phyloP scores from a whole-genome alignment of 352 stramenopile genomes.

The Pythium vanterpoolii region DNA sequence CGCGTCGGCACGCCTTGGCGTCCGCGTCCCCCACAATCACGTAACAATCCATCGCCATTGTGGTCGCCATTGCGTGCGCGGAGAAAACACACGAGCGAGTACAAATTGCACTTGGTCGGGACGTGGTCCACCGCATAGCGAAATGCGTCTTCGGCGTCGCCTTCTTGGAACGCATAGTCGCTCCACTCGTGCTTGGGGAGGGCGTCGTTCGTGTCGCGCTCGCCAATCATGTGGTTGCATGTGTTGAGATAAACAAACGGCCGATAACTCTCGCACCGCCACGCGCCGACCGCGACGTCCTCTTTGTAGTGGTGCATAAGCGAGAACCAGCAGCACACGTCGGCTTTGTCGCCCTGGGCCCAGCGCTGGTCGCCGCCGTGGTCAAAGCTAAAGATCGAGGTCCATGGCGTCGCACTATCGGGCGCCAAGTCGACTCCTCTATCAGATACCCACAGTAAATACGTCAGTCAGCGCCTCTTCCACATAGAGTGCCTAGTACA shows the following conservation, averaged over 20 bases:
- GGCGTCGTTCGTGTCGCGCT: constrained; percentile 75
- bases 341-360: constrained; percentile 79
- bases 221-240: constrained; percentile 89
- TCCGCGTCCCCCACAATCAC: constrained; percentile 66
- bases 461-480: not conserved
- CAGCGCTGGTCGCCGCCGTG: constrained; percentile 76
- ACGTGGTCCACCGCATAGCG: constrained; percentile 76
- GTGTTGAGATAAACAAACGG: constrained; percentile 86
- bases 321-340: constrained; percentile 84
- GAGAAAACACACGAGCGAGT: constrained; percentile 80
- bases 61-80: constrained; percentile 64
- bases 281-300: constrained; percentile 48
- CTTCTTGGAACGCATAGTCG: constrained; percentile 77
- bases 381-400: constrained; percentile 66
- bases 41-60: constrained; percentile 14
- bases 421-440: constrained; percentile 66
- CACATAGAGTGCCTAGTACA: no score
- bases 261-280: constrained; percentile 44
- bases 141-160: constrained; percentile 67
- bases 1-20: constrained; percentile 47
- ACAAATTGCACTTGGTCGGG: constrained; percentile 86
- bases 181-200: constrained; percentile 79
- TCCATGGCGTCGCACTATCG: constrained; percentile 42
- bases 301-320: constrained; percentile 86
- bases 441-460: not conserved